Base-by-base conservation (phyloP, 2,329 filamentous ascomycete genomes). In the Hymenoscyphus fructigenus region DNA sequence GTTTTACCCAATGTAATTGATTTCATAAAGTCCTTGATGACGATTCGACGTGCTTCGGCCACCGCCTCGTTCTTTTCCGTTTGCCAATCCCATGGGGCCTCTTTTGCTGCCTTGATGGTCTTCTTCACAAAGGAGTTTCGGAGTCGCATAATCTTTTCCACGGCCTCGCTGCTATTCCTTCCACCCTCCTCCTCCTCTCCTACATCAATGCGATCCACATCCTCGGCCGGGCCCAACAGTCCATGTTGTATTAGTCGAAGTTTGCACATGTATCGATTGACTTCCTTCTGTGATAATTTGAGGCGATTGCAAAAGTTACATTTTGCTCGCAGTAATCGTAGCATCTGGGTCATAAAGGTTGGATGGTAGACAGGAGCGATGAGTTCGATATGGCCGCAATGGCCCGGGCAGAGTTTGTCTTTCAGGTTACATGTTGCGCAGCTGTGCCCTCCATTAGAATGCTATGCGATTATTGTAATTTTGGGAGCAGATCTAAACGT, bases 341-440 rank as follows among this genome's bases (percentile, higher is more conserved):
- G 86, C 61, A 93, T 85, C 77, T 97, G 93, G 75, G 97, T 93
- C 83, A 99, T 90, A 75, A 97, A 98, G 1, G 93, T 91, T n/a
- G 94, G 92, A 78, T 99, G 94, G 77, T 98, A 99, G 61, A 97
- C 91, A 57, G 91, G 92, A 14, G 93, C 90, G 15, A 95, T 93
- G 14, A 99, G 88, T 73, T 97, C 92, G 76, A 99, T 96, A 76
- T 99, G 95, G 61, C 95, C 96, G 66, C 91, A 86, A 80, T 99
- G 96, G 64, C 96, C 96, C 6, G 94, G 92, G 76, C 96, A 99
- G 72, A 86, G 86, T 75, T 88, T 85, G 67, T 88, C 89, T 74
- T 89, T 91, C 70, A 96, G 84, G 71, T 94, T 92, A 80, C 95
- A 99, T 77, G 95, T 99, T 72, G 92, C 85, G 80, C 95, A 99